Evolutionary conservation across 164 flowering plant species (phyloP).

Genomic region (Stephania yunnanensis): DNA sequence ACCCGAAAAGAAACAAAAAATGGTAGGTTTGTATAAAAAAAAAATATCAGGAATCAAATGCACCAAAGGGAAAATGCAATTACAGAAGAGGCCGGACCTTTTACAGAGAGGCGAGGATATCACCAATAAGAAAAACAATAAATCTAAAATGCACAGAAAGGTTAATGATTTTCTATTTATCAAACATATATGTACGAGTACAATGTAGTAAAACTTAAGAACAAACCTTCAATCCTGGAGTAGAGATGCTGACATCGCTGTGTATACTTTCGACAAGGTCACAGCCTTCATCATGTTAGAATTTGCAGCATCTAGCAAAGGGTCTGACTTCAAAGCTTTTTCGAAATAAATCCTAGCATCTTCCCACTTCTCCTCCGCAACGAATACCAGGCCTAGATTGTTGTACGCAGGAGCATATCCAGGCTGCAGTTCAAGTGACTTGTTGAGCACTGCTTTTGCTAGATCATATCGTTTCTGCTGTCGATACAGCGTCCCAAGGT

Average conservation of each 20-base stretch:
- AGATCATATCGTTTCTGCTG: conserved; percentile 53
- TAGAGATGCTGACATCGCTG: conserved; percentile 20
- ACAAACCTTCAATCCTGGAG: conserved; percentile 8
- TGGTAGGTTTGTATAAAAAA: background rate
- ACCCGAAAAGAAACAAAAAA: background rate
- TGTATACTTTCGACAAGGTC: conserved; percentile 39
- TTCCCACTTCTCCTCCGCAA: conserved; percentile 75
- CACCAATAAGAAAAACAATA: background rate
- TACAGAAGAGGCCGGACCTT: background rate
- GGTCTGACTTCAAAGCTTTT: conserved; percentile 66
- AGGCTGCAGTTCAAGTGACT: conserved; percentile 70
- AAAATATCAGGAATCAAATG: background rate
- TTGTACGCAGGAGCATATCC: conserved; percentile 97
- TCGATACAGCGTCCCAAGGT: conserved; percentile 78
- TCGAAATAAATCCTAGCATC: conserved; percentile 76
- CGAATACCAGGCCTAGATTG: conserved; percentile 90
- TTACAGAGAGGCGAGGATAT: background rate
- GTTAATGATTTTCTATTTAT: background rate
- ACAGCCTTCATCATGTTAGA: conserved; percentile 71
- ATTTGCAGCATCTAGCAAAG: conserved; percentile 81
- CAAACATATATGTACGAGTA: background rate
- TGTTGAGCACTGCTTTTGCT: conserved; percentile 78
- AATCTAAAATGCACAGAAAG: background rate
- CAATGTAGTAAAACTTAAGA: background rate
- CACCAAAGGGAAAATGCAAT: background rate